Conservation (phyloP, 768 basidiomycete species). For the Leccinellum albellum region DNA sequence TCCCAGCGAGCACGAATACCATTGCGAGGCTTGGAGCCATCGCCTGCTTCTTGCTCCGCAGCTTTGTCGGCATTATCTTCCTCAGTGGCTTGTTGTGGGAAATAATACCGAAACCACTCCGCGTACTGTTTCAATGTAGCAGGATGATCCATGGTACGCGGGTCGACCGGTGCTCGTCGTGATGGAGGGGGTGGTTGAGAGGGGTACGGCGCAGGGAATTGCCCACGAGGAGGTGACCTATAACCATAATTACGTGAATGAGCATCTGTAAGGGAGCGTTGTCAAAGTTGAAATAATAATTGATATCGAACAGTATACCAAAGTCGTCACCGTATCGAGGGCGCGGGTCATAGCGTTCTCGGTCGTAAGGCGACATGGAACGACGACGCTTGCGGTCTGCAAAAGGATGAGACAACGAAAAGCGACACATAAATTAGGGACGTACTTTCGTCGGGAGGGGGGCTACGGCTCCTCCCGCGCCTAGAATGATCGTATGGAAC, state of each 20-base stretch:
- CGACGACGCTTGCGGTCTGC: conserved; percentile 74
- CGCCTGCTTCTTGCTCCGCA: conserved; percentile 78
- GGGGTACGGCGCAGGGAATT: conserved; percentile 38
- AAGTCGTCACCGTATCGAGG: conserved; percentile 80
- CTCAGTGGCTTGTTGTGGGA: conserved; percentile 71
- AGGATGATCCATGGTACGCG: conserved; percentile 78
- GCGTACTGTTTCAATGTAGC: conserved; percentile 80
- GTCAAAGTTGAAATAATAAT: conserved; percentile 3
- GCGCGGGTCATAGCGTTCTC: conserved; percentile 78
- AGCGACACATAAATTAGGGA: background rate
- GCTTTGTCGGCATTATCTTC: conserved; percentile 84
- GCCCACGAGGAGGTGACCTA: conserved; percentile 62
- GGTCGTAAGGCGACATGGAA: conserved; percentile 70
- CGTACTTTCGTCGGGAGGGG: conserved; percentile 63
- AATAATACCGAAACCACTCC: conserved; percentile 81
- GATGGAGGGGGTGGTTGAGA: conserved; percentile 41
- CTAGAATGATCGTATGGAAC: conserved; percentile 62
- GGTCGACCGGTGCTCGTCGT: conserved; percentile 70
- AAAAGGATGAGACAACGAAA: conserved; percentile 9
- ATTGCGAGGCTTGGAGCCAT: conserved; percentile 78
- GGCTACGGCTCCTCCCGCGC: conserved; percentile 76
- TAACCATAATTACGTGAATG: conserved; percentile 64
- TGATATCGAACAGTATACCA: conserved; percentile 45
- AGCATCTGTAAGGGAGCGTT: conserved; percentile 42
- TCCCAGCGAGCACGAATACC: conserved; percentile 85